A percentile compares a stretch with the other conserved stretches of the same genome.
Evolutionary conservation across 2,329 filamentous ascomycete species (phyloP).

Genomic region (Dactylellina drechsleri): DNA sequence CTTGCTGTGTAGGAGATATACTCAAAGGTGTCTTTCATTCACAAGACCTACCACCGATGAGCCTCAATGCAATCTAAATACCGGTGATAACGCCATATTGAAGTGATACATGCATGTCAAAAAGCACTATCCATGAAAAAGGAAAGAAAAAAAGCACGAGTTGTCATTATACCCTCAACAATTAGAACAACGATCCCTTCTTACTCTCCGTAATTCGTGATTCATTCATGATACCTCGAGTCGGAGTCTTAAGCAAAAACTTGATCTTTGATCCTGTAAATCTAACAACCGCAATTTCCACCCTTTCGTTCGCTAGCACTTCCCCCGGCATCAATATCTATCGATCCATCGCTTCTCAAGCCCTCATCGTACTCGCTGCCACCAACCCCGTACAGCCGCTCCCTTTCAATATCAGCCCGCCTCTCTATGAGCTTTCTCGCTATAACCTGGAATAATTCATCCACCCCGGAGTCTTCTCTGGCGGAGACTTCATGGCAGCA

Average conservation of each 20-base stretch:
- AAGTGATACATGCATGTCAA: not conserved
- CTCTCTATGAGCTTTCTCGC: slow-evolving; percentile 83
- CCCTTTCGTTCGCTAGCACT: slow-evolving; percentile 38
- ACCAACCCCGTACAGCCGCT: slow-evolving; percentile 50
- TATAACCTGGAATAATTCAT: slow-evolving; percentile 92
- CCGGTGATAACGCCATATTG: not conserved
- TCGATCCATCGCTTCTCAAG: slow-evolving; percentile 37
- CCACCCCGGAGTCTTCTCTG: slow-evolving; percentile 72
- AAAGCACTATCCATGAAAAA: not conserved
- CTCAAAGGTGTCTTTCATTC: not conserved
- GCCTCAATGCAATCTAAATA: too few relatives aligned
- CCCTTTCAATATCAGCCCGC: slow-evolving; percentile 57
- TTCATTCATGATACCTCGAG: too few relatives aligned
- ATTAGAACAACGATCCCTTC: too few relatives aligned
- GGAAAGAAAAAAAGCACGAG: too few relatives aligned
- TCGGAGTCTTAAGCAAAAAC: too few relatives aligned
- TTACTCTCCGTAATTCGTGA: too few relatives aligned
- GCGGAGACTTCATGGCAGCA: slow-evolving; percentile 97
- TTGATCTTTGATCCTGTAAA: too few relatives aligned
- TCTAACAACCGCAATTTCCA: slow-evolving; percentile 36
- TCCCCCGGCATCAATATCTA: slow-evolving; percentile 22
- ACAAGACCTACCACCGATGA: too few relatives aligned
- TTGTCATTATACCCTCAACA: too few relatives aligned
- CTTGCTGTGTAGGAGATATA: not conserved
- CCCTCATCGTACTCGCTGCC: slow-evolving; percentile 47